These are phyloP conservation scores for Terfezia boudieri DNA, from an alignment of 495 filamentous ascomycete genomes.

Conservation along the genomic window DNA sequence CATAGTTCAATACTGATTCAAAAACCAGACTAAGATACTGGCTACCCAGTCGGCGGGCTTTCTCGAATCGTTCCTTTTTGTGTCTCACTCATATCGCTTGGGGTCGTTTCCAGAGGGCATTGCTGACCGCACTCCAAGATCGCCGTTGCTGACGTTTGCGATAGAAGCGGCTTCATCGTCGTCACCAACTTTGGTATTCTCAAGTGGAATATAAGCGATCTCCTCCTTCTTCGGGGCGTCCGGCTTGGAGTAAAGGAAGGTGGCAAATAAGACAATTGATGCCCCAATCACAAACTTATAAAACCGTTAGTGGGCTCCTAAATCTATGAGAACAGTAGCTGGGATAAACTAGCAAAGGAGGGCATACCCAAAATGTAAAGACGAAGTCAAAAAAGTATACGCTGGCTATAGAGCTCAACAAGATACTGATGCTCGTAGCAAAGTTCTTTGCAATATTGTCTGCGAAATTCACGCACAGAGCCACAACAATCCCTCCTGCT, in stretches of 20 bases:
- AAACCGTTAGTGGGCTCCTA: not conserved
- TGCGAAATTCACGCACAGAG: constrained; percentile 66
- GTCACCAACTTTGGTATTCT: constrained; percentile 8
- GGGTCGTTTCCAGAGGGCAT: no score
- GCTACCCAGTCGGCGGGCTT: no score
- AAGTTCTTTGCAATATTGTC: constrained; percentile 82
- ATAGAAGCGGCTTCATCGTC: not conserved
- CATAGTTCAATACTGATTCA: no score
- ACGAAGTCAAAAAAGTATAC: constrained; percentile 64
- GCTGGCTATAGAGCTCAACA: constrained; percentile 65
- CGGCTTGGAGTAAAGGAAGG: constrained; percentile 55
- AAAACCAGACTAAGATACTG: no score
- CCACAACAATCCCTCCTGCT: constrained; percentile 56
- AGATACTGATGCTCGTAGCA: constrained; percentile 71
- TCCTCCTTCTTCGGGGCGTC: constrained; percentile 11
- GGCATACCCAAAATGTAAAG: constrained; percentile 27
- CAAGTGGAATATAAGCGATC: constrained; percentile 11
- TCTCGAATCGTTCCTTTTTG: no score
- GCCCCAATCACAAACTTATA: constrained; percentile 70
- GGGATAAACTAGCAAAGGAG: not conserved
- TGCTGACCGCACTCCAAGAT: no score
- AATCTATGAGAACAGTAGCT: no score
- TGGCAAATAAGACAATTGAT: constrained; percentile 50
- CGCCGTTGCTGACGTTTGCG: no score
- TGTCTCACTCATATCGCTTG: no score